A percentile compares a stretch with the other conserved stretches of the same genome.
phyloP scores from a whole-genome alignment of 2,329 filamentous ascomycete species.

The Cercospora nicotianae region DNA sequence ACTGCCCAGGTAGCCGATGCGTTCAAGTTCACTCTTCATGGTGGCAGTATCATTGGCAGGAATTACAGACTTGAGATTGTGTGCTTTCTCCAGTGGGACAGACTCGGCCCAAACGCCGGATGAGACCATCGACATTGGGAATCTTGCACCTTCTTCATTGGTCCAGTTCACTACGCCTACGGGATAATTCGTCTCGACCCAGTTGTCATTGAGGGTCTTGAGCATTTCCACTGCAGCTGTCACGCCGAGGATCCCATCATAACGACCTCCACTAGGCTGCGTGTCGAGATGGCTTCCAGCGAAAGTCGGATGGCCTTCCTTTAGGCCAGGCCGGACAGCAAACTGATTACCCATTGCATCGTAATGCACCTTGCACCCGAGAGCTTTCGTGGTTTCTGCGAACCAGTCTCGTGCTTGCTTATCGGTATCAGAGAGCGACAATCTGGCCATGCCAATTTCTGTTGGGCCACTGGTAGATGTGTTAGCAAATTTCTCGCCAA shows the following conservation, averaged over 20 bases:
- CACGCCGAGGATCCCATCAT: conserved; percentile 76
- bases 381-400: conserved; percentile 57
- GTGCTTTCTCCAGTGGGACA: conserved; percentile 63
- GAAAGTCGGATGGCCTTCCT: conserved; percentile 50
- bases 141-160: conserved; percentile 79
- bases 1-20: conserved; percentile 68
- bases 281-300: conserved; percentile 54
- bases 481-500: conserved; percentile 14
- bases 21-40: conserved; percentile 67
- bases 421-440: conserved; percentile 70
- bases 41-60: conserved; percentile 58
- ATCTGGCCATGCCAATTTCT: conserved; percentile 74
- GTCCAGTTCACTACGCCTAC: conserved; percentile 79
- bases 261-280: conserved; percentile 62
- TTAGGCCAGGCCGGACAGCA: conserved; percentile 64
- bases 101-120: conserved; percentile 77
- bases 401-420: conserved; percentile 76
- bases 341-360: conserved; percentile 83
- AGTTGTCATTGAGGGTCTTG: conserved; percentile 64
- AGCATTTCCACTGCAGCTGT: conserved; percentile 72
- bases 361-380: conserved; percentile 67
- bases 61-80: conserved; percentile 61
- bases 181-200: conserved; percentile 67
- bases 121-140: conserved; percentile 71
- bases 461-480: conserved; percentile 41